These are phyloP conservation scores for Boletus tylopilopsis DNA, from an alignment of 768 basidiomycete species.

Conservation along the genomic window DNA sequence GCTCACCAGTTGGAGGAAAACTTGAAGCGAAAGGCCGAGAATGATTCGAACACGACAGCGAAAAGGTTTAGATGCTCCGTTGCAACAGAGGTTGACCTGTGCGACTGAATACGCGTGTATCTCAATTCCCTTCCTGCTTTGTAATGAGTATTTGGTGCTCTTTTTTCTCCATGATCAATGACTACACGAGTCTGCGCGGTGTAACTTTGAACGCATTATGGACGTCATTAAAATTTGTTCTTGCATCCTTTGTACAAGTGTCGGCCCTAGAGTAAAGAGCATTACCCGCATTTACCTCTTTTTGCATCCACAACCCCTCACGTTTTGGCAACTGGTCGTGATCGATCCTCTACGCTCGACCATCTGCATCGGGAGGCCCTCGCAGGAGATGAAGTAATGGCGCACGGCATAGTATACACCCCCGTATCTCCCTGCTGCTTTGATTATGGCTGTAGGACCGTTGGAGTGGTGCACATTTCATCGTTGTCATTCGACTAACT, in stretches of 20 bases:
- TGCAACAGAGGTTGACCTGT: conserved; percentile 65
- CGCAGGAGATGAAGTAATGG: conserved; percentile 91
- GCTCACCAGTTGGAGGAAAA: conserved; percentile 19
- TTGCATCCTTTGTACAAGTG: conserved; percentile 1
- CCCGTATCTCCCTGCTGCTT: conserved; percentile 79
- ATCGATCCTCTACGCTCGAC: conserved; percentile 35
- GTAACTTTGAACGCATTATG: too few species aligned
- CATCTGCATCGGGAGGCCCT: conserved; percentile 54
- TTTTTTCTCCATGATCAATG: too few species aligned
- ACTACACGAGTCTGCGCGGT: too few species aligned
- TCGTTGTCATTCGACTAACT: not conserved
- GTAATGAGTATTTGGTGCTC: not conserved
- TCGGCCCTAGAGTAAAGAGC: conserved; percentile 34
- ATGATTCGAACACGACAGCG: conserved; percentile 10
- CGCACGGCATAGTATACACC: conserved; percentile 84
- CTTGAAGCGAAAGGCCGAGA: conserved; percentile 34
- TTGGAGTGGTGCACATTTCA: conserved; percentile 79
- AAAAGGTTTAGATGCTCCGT: conserved; percentile 77
- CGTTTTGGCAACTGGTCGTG: conserved; percentile 44
- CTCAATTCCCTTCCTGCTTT: not conserved
- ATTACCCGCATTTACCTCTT: not conserved
- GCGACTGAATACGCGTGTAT: conserved; percentile 44
- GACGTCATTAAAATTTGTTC: too few species aligned
- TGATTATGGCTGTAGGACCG: conserved; percentile 65
- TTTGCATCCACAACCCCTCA: conserved; percentile 33